Conservation (phyloP, 2,329 filamentous ascomycete genomes). For the Fusarium sp. region DNA sequence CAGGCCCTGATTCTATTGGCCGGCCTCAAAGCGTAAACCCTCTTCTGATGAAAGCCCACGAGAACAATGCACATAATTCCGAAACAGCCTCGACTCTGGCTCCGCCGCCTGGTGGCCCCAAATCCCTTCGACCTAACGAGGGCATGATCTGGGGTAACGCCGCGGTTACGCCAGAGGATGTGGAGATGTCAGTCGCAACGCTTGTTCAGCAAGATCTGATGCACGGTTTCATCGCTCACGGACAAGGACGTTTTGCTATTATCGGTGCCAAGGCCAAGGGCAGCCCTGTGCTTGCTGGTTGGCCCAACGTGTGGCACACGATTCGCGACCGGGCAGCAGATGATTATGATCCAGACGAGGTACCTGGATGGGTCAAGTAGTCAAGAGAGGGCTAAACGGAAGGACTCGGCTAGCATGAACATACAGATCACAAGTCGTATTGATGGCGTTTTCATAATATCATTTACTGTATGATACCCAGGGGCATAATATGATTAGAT, state of each 20-base stretch:
- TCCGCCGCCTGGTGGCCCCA: constrained; percentile 62
- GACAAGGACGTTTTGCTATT: constrained; percentile 82
- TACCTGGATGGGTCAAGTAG: constrained; percentile 81
- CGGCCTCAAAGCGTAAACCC: constrained; percentile 61
- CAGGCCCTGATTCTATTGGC: constrained; percentile 51
- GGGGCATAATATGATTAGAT: constrained; percentile 17
- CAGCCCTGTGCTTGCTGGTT: constrained; percentile 76
- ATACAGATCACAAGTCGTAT: constrained; percentile 6
- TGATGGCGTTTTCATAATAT: constrained; percentile 34
- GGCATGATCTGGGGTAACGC: constrained; percentile 75
- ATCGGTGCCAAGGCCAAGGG: constrained; percentile 78
- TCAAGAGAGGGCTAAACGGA: constrained; percentile 20
- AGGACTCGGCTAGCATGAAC: constrained; percentile 15
- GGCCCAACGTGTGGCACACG: constrained; percentile 79
- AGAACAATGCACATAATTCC: constrained; percentile 59
- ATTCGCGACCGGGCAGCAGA: constrained; percentile 72
- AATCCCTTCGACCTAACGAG: constrained; percentile 67
- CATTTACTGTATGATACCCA: constrained; percentile 41
- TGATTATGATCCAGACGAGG: constrained; percentile 71
- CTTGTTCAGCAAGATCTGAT: constrained; percentile 85
- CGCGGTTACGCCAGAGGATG: constrained; percentile 69
- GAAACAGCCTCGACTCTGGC: constrained; percentile 58
- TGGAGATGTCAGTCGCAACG: constrained; percentile 83
- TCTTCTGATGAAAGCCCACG: constrained; percentile 66
- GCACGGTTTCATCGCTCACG: constrained; percentile 86